Conservation (phyloP, 441 rosid species). For the Jatropha podagrica region DNA sequence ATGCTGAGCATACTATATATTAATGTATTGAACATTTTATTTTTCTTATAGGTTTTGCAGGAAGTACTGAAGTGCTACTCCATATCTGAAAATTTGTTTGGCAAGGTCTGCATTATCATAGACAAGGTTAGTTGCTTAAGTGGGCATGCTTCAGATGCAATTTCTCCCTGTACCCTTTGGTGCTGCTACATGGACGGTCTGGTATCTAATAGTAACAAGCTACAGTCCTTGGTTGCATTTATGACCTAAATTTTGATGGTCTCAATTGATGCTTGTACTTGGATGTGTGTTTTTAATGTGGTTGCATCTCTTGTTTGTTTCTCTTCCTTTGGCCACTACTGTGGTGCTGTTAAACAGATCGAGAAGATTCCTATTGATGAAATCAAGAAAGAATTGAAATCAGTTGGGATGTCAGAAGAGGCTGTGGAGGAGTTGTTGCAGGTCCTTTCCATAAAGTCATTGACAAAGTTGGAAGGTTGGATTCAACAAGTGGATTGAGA, state of each 20-base stretch:
- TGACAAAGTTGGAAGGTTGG: conserved; percentile 78
- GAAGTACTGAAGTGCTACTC: conserved; percentile 66
- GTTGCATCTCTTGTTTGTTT: conserved; percentile 2
- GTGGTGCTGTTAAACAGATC: conserved; percentile 43
- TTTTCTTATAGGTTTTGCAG: conserved; percentile 66
- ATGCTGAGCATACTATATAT: neutral
- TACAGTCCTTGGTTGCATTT: neutral
- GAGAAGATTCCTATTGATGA: conserved; percentile 74
- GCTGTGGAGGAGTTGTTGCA: conserved; percentile 64
- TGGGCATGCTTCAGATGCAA: conserved; percentile 11
- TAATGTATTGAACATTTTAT: conserved; percentile 10
- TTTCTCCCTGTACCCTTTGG: neutral
- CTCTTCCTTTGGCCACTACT: conserved; percentile 7
- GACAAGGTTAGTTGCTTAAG: conserved; percentile 68
- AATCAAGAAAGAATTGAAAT: conserved; percentile 63
- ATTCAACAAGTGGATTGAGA: conserved; percentile 17
- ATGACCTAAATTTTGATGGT: neutral
- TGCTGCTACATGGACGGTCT: neutral
- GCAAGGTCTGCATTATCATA: conserved; percentile 74
- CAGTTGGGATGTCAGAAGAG: conserved; percentile 61
- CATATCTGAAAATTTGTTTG: conserved; percentile 67
- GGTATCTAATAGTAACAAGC: neutral
- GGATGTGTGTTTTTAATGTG: neutral
- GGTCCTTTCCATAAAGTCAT: conserved; percentile 76
- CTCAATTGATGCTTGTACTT: neutral